Conservation (phyloP, 2,329 filamentous ascomycete species). For the Berkeleyomyces basicola region DNA sequence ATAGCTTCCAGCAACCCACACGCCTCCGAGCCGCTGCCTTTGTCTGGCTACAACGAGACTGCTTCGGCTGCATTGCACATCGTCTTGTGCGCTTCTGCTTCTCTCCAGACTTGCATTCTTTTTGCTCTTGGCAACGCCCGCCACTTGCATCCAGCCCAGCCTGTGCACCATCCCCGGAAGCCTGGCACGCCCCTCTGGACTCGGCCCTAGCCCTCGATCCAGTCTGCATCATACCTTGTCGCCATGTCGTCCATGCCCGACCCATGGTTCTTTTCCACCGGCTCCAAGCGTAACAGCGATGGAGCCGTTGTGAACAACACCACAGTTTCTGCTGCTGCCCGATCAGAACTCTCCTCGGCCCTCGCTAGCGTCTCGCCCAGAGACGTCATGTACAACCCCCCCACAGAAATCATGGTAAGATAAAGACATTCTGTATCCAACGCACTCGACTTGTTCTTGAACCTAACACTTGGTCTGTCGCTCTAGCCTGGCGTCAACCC, state of each 20-base stretch:
- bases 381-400: neutral
- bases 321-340: neutral
- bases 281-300: constrained; percentile 13
- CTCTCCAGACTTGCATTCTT: neutral
- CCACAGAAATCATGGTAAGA: constrained; percentile 3
- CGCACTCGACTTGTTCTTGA: neutral
- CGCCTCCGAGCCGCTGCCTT: neutral
- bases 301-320: neutral
- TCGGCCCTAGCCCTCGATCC: neutral
- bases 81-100: neutral
- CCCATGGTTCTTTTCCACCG: neutral
- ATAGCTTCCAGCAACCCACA: neutral
- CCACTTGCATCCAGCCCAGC: neutral
- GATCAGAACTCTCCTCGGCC: neutral
- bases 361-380: neutral
- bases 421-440: neutral
- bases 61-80: neutral
- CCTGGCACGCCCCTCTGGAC: neutral
- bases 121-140: neutral
- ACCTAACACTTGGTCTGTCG: no score
- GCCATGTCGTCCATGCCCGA: constrained; percentile 1
- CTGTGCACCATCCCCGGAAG: constrained; percentile 6
- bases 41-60: neutral
- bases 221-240: neutral
- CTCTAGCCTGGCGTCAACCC: neutral